Conservation (phyloP, 1,139 yeast genomes). For the Yamadazyma membranifaciens region DNA sequence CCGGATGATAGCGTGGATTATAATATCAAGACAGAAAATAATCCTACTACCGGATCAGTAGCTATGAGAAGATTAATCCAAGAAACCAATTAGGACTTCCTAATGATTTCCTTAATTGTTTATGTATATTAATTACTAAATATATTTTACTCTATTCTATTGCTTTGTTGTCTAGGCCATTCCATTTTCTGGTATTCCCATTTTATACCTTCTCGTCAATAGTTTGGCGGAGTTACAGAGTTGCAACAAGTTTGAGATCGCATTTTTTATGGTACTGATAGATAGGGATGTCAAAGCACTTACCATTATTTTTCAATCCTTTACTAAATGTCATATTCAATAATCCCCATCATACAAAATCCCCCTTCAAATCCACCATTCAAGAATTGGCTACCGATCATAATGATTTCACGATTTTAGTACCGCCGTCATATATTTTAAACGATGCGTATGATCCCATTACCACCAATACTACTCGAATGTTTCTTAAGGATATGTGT, state of each 20-base stretch:
- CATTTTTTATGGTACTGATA: background rate
- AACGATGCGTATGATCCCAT: slow-evolving; percentile 52
- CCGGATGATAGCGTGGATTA: slow-evolving; percentile 18
- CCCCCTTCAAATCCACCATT: slow-evolving; percentile 50
- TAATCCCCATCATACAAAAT: slow-evolving; percentile 53
- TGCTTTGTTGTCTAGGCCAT: background rate
- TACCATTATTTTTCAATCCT: slow-evolving; percentile 57
- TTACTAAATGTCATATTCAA: slow-evolving; percentile 67
- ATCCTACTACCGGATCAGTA: slow-evolving; percentile 36
- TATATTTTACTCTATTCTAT: background rate
- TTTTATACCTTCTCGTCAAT: background rate
- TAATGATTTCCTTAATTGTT: too few relatives aligned
- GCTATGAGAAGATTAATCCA: slow-evolving; percentile 33
- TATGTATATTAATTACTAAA: background rate
- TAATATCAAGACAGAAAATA: slow-evolving; percentile 22
- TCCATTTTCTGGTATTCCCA: too few relatives aligned
- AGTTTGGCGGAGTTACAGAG: background rate
- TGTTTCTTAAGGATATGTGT: slow-evolving; percentile 55
- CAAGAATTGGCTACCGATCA: slow-evolving; percentile 40
- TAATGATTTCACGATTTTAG: slow-evolving; percentile 52
- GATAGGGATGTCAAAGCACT: slow-evolving; percentile 16
- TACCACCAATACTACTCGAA: slow-evolving; percentile 28
- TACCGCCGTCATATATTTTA: slow-evolving; percentile 58
- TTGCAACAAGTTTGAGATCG: background rate
- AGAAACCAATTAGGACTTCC: slow-evolving; percentile 29